phyloP scores from a whole-genome alignment of 2,329 filamentous ascomycete species.

The Neurospora sp. region DNA sequence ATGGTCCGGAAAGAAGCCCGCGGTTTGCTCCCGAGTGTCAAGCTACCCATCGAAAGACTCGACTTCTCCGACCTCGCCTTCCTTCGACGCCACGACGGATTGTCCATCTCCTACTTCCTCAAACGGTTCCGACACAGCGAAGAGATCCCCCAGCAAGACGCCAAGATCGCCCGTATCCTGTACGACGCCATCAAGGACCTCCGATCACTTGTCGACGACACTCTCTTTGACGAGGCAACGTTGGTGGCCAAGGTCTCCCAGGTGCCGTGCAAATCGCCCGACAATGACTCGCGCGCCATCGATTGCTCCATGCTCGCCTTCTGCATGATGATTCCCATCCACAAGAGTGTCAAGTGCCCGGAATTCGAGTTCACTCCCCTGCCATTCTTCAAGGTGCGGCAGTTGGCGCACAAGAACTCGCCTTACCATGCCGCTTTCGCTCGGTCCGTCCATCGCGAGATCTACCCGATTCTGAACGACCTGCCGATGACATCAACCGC shows the following conservation, averaged over 20 bases:
- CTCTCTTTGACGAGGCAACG: constrained; percentile 31
- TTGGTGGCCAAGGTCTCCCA: constrained; percentile 29
- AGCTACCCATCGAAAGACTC: constrained; percentile 42
- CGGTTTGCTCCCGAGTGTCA: constrained; percentile 51
- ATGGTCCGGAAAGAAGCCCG: constrained; percentile 46
- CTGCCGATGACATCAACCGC: constrained; percentile 12
- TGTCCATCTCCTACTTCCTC: constrained; percentile 30
- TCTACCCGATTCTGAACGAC: constrained; percentile 39
- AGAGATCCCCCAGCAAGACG: constrained; percentile 7
- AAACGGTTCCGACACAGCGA: constrained; percentile 28
- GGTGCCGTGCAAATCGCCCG: constrained; percentile 25
- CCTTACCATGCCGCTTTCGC: constrained; percentile 50
- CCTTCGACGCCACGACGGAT: constrained; percentile 38
- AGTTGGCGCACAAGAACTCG: constrained; percentile 48
- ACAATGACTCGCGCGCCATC: constrained; percentile 9
- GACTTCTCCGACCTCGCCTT: constrained; percentile 46
- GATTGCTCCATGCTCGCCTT: constrained; percentile 41
- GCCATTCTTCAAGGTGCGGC: constrained; percentile 56
- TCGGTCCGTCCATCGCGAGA: constrained; percentile 50
- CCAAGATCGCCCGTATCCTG: constrained; percentile 11
- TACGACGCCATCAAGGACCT: constrained; percentile 27
- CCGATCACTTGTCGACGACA: constrained; percentile 28
- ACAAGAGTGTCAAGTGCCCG: constrained; percentile 40
- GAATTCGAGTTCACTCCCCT: constrained; percentile 52
- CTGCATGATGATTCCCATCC: constrained; percentile 52